Base-by-base conservation (phyloP, 2,329 filamentous ascomycete genomes). In the Pseudocercospora fijiensis region DNA sequence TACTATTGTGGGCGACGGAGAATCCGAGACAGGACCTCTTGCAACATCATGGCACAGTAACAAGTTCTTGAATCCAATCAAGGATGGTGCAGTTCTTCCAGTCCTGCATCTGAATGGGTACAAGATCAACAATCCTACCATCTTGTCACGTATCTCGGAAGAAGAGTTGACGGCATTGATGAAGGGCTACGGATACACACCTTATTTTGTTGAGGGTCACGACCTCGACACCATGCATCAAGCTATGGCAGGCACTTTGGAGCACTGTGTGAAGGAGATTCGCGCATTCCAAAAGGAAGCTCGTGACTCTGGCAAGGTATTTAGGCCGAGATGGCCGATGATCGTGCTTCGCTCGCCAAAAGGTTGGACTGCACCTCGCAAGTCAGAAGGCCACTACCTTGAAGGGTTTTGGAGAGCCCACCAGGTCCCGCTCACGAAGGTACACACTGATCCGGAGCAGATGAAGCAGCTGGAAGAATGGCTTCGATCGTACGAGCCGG, bases 1-100 rank as follows among this genome's bases (percentile, higher is more conserved):
- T 64, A 91, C 89, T 30, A 90, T 92, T 82, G 90, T 93, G 9
- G 90, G 90, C 60, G 90, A 93, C 70, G 90, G 90, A 62, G 90
- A 93, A 77, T 84, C 89, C n/a, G 90, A 93, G 79, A 92, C 90
- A 0, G 90, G 90, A 0, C 90, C 90, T 18, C 80, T 92, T 52
- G 90, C 90, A 26, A 91, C 90, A 1, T 88, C 88, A 61, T 93
- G 90, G 90, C 90, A 93, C 78, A 90, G 88, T 77, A 92, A 85
- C 73, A 93, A 93, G 76, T 92, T 92, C 78, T 82, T 93, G 67
- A 92, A 92, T 73, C 90, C 90, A 4, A 88, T 90, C 69, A 88
- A 85, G 0, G 90, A 92, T 71, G 90, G 90, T 28, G 90, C 89
- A 41, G 90, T 93, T 7, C 82, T 93, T 1, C 90, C 90, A 0